Percentiles rank a stretch among this genome's conserved stretches.
Conservation (phyloP, 768 basidiomycete species). For the Pholiota molesta region DNA sequence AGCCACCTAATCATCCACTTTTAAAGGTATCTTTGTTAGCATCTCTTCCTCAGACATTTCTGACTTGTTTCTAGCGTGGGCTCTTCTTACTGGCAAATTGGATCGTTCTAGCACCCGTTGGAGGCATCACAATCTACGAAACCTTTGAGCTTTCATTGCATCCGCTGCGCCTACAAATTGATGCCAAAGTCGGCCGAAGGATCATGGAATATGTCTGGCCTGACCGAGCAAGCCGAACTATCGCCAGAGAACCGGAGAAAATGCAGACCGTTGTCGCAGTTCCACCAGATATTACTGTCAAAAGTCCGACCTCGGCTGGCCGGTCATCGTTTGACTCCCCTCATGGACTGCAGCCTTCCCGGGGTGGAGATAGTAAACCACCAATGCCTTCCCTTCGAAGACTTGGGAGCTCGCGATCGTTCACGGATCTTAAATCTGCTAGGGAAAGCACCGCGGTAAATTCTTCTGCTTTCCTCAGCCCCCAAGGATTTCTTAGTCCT, state of each 20-base stretch:
- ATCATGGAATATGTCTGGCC: conserved; percentile 93
- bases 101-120: conserved; percentile 87
- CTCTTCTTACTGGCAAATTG: conserved; percentile 79
- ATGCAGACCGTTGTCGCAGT: conserved; percentile 13
- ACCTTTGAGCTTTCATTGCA: conserved; percentile 81
- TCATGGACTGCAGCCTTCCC: conserved; percentile 32
- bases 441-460: conserved; percentile 34
- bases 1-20: conserved; percentile 69
- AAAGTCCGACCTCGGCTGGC: conserved; percentile 27
- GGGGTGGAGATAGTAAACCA: conserved; percentile 12
- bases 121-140: conserved; percentile 90
- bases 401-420: conserved; percentile 66
- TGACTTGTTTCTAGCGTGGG: conserved; percentile 48
- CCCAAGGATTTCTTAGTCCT: conserved; percentile 25
- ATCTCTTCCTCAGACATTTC: not conserved
- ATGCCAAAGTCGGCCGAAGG: conserved; percentile 75
- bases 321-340: conserved; percentile 58
- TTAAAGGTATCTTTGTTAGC: conserved; percentile 54
- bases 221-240: conserved; percentile 43
- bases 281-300: conserved; percentile 22
- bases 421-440: conserved; percentile 64
- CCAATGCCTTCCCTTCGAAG: conserved; percentile 48
- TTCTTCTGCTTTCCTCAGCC: conserved; percentile 31
- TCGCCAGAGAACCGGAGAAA: conserved; percentile 25
- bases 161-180: conserved; percentile 85